Conservation (phyloP, 805 yeast species). For the Candida silvicultrix region DNA sequence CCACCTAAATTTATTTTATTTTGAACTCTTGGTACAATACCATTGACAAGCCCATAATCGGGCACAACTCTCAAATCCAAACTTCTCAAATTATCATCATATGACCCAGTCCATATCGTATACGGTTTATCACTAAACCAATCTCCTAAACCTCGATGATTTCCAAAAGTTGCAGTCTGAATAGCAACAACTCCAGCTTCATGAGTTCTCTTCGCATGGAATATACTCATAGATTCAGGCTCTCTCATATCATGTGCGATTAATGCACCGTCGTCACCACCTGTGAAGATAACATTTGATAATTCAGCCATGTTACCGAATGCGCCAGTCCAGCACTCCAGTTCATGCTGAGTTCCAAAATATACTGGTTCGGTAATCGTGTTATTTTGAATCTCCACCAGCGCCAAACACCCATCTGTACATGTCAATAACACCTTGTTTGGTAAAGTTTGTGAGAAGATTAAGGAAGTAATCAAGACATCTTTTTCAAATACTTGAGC, state of each 20-base stretch:
- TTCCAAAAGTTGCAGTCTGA: constrained; percentile 43
- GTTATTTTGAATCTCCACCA: constrained; percentile 27
- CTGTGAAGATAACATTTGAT: constrained; percentile 61
- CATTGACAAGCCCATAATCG: constrained; percentile 32
- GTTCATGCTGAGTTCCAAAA: constrained; percentile 43
- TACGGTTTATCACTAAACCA: constrained; percentile 42
- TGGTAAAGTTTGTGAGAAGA: constrained; percentile 40
- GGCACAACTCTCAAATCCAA: constrained; percentile 61
- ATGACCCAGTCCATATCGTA: constrained; percentile 79
- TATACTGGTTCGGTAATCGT: constrained; percentile 7
- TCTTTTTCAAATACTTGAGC: constrained; percentile 42
- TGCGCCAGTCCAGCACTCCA: constrained; percentile 88
- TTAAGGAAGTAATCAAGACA: constrained; percentile 57
- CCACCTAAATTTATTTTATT: constrained; percentile 63
- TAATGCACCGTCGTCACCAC: constrained; percentile 83
- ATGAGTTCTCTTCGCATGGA: constrained; percentile 51
- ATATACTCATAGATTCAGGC: constrained; percentile 25
- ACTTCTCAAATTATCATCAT: constrained; percentile 72
- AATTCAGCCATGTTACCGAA: constrained; percentile 54
- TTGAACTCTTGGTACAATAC: constrained; percentile 44
- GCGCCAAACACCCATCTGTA: constrained; percentile 58
- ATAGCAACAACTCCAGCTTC: constrained; percentile 90
- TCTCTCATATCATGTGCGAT: constrained; percentile 64
- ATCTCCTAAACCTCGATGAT: constrained; percentile 19
- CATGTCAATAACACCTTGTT: constrained; percentile 46